These are phyloP conservation scores for Penicillium sp. DNA, from an alignment of 2,329 filamentous ascomycete species.

Conservation along the genomic window DNA sequence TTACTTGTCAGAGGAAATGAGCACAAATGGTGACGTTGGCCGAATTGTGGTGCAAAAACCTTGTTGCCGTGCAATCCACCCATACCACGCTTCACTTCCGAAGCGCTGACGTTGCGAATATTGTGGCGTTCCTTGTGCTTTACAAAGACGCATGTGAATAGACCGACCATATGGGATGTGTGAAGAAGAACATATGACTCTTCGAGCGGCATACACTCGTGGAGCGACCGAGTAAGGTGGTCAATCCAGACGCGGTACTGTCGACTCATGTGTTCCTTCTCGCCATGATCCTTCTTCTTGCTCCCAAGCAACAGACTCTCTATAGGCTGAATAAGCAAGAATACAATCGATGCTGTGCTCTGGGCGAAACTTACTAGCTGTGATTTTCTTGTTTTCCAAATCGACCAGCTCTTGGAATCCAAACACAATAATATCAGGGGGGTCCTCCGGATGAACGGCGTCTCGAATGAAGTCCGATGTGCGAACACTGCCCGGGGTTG, in stretches of 20 bases:
- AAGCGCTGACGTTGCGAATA: constrained; percentile 69
- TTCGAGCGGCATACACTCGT: constrained; percentile 72
- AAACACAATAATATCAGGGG: constrained; percentile 87
- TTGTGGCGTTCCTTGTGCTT: constrained; percentile 70
- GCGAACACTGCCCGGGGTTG: constrained; percentile 76
- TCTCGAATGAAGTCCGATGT: constrained; percentile 76
- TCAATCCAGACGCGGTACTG: constrained; percentile 97
- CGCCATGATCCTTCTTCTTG: constrained; percentile 73
- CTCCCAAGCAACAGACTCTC: constrained; percentile 73
- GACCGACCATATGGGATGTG: constrained; percentile 80
- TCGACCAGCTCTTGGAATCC: constrained; percentile 99
- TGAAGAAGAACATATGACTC: constrained; percentile 81
- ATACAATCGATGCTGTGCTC: not conserved
- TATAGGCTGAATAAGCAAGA: constrained; percentile 26
- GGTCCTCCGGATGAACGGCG: constrained; percentile 66
- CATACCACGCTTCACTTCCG: constrained; percentile 93
- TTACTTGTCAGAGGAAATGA: constrained; percentile 9
- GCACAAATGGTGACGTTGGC: too few relatives aligned
- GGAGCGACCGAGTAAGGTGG: constrained; percentile 72
- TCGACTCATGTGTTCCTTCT: constrained; percentile 87
- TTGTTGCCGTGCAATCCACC: constrained; percentile 95
- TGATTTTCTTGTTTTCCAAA: constrained; percentile 92
- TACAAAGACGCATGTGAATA: constrained; percentile 95
- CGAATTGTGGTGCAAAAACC: constrained; percentile 30
- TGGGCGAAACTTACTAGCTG: constrained; percentile 60